Conservation (phyloP, 495 filamentous ascomycete species). For the Clohesyomyces aquaticus region DNA sequence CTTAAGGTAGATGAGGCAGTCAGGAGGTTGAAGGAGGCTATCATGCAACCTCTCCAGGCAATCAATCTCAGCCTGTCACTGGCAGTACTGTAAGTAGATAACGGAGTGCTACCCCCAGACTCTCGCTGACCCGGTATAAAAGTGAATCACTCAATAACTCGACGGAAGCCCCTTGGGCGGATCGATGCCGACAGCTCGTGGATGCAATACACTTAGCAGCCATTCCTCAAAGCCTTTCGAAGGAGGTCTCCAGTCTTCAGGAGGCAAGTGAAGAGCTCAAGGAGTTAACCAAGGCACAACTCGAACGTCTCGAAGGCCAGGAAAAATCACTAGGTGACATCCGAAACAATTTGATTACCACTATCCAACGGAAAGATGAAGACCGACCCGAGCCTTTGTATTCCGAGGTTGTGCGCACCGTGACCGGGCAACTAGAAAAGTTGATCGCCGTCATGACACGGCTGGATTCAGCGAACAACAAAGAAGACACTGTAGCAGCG, state of each 20-base stretch:
- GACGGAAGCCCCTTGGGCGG: neutral
- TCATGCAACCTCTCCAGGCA: neutral
- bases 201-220: conserved; percentile 8
- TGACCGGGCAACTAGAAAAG: no score
- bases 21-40: neutral
- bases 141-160: neutral
- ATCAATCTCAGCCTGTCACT: neutral
- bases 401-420: no score
- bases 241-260: neutral
- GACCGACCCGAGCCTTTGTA: no score
- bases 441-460: no score
- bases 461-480: no score
- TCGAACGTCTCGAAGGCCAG: neutral
- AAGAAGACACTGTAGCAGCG: no score
- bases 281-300: neutral
- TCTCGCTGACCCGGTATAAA: neutral
- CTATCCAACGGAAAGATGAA: no score
- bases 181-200: conserved; percentile 3
- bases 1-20: conserved; percentile 5
- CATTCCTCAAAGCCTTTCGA: neutral
- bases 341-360: no score
- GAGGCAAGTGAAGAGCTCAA: neutral
- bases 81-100: neutral
- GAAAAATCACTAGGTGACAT: neutral
- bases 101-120: neutral